Conservation (phyloP, 2,329 filamentous ascomycete species). For the Penicillium sp. region DNA sequence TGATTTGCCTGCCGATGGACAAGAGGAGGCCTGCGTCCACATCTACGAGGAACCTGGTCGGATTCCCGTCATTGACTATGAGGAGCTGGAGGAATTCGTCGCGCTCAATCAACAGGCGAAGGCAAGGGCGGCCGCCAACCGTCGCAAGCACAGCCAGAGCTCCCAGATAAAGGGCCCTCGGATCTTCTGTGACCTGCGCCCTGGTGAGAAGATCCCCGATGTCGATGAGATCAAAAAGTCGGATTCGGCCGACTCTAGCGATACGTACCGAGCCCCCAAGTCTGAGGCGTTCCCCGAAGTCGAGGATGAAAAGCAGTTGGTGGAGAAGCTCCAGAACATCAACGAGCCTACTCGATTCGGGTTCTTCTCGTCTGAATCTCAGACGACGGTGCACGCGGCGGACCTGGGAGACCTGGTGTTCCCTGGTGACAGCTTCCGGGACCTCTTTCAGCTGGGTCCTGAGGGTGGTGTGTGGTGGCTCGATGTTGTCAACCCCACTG, state of each 20-base stretch:
- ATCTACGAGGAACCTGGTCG: constrained; percentile 74
- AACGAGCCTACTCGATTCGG: constrained; percentile 80
- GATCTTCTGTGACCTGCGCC: constrained; percentile 63
- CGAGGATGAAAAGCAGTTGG: constrained; percentile 34
- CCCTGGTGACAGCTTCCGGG: constrained; percentile 84
- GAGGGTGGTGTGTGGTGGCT: constrained; percentile 96
- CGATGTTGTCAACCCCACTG: constrained; percentile 85
- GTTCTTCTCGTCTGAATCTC: constrained; percentile 94
- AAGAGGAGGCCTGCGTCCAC: constrained; percentile 80
- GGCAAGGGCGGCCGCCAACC: constrained; percentile 42
- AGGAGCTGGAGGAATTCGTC: constrained; percentile 91
- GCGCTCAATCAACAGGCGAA: constrained; percentile 57
- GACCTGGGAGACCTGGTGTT: constrained; percentile 86
- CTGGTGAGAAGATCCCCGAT: constrained; percentile 36
- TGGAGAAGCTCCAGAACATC: constrained; percentile 41
- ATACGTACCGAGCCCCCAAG: constrained; percentile 37
- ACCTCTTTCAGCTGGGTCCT: constrained; percentile 73
- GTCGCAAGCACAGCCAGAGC: constrained; percentile 49
- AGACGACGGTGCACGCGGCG: constrained; percentile 87
- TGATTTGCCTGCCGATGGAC: constrained; percentile 35
- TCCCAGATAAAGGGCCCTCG: constrained; percentile 52
- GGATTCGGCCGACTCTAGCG: constrained; percentile 28
- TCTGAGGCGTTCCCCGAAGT: constrained; percentile 29
- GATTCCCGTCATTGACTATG: constrained; percentile 83
- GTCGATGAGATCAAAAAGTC: constrained; percentile 38